These are phyloP conservation scores for Forsythia suspensa DNA, from an alignment of 257 asterid genomes.

Conservation along the genomic window DNA sequence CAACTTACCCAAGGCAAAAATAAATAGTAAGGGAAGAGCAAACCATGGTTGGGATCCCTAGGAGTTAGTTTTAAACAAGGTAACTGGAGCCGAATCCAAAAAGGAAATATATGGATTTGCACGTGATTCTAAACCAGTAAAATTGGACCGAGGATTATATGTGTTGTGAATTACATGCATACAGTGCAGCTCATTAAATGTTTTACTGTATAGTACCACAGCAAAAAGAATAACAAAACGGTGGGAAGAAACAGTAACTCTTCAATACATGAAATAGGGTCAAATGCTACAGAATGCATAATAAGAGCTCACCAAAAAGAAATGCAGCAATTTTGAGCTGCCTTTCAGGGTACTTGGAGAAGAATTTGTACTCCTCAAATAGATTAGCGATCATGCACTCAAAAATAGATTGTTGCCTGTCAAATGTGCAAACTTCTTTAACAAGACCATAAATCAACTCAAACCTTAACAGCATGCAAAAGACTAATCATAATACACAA, in stretches of 20 bases:
- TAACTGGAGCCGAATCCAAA: background rate
- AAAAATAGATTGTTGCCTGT: constrained; percentile 79
- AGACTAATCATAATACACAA: background rate
- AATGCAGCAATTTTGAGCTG: constrained; percentile 83
- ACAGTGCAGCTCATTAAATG: background rate
- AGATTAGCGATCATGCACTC: constrained; percentile 88
- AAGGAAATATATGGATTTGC: background rate
- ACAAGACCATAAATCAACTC: background rate
- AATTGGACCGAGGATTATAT: background rate
- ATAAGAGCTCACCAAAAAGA: constrained; percentile 72
- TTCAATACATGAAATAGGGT: background rate
- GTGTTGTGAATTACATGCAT: background rate
- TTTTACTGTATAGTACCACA: background rate
- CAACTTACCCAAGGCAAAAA: background rate
- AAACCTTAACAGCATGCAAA: constrained; percentile 5
- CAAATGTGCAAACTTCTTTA: constrained; percentile 25
- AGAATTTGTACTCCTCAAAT: constrained; percentile 86
- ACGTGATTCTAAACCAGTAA: background rate
- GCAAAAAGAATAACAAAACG: background rate
- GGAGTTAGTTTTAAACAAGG: background rate
- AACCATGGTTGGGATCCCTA: background rate
- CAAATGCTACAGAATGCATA: constrained; percentile 7
- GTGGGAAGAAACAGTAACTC: background rate
- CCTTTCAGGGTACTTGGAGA: constrained; percentile 86
- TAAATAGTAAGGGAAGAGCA: background rate